phyloP scores from a whole-genome alignment of 2,329 filamentous ascomycete genomes.

The Pleurostoma richardsiae region DNA sequence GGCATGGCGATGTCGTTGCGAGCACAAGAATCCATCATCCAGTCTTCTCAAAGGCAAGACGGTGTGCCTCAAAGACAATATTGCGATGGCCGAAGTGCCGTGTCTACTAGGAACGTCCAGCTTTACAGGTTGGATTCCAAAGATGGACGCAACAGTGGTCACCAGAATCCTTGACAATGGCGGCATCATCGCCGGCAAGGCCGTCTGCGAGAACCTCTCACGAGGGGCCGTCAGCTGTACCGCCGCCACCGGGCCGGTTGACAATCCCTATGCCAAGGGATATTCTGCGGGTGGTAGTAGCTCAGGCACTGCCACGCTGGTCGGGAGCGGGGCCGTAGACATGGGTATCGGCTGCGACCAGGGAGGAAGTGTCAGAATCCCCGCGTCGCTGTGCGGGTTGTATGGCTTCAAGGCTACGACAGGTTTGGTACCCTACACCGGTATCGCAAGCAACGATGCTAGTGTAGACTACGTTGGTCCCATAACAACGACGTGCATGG shows the following conservation, averaged over 20 bases:
- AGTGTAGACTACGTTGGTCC: slow-evolving; percentile 46
- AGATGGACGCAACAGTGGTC: slow-evolving; percentile 48
- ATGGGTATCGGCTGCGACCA: slow-evolving; percentile 16
- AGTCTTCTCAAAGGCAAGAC: slow-evolving; percentile 30
- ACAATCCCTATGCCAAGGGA: slow-evolving; percentile 37
- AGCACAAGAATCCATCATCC: slow-evolving; percentile 18
- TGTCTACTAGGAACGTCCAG: slow-evolving; percentile 37
- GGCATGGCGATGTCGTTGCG: slow-evolving; percentile 33
- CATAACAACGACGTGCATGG: slow-evolving; percentile 34
- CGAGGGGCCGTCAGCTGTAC: slow-evolving; percentile 42
- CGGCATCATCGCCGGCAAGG: slow-evolving; percentile 42
- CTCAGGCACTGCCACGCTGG: slow-evolving; percentile 39
- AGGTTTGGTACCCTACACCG: slow-evolving; percentile 45
- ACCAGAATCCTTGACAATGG: slow-evolving; percentile 44
- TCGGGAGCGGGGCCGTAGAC: slow-evolving; percentile 31
- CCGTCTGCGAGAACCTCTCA: slow-evolving; percentile 49
- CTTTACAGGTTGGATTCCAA: slow-evolving; percentile 47
- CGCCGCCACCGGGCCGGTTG: slow-evolving; percentile 36
- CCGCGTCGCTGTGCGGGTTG: slow-evolving; percentile 21
- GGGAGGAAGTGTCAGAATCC: slow-evolving; percentile 23
- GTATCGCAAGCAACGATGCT: slow-evolving; percentile 39
- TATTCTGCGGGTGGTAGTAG: slow-evolving; percentile 46
- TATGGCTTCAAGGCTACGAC: slow-evolving; percentile 47
- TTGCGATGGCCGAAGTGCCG: slow-evolving; percentile 36
- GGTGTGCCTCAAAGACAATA: slow-evolving; percentile 42